Conservation (phyloP, 2,329 filamentous ascomycete genomes). For the Stagonosporopsis chrysanthemi region DNA sequence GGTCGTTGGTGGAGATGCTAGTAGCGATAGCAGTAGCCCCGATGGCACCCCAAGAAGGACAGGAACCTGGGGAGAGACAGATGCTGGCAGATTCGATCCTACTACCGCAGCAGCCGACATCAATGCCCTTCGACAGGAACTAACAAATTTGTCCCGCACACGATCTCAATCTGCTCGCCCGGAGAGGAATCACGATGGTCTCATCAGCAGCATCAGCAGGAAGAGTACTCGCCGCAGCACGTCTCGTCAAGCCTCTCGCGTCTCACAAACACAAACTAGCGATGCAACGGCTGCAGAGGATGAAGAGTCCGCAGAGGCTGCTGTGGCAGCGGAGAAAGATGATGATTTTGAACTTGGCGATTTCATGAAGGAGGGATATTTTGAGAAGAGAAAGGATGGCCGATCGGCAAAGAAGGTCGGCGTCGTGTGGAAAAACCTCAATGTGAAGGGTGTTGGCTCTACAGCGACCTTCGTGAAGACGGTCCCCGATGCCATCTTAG, state of each 20-base stretch:
- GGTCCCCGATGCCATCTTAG: conserved; percentile 75
- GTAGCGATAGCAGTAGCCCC: conserved; percentile 30
- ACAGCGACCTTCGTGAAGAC: conserved; percentile 74
- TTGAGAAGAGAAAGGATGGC: conserved; percentile 74
- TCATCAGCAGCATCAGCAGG: conserved; percentile 37
- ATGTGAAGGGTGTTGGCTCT: conserved; percentile 73
- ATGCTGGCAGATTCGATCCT: conserved; percentile 62
- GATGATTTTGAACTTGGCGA: conserved; percentile 72
- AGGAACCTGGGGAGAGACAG: conserved; percentile 69
- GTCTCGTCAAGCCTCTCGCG: conserved; percentile 21
- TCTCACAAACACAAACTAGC: conserved; percentile 20
- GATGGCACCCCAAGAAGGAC: conserved; percentile 40
- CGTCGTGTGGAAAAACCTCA: conserved; percentile 78
- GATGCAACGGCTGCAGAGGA: conserved; percentile 23
- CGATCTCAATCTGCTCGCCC: conserved; percentile 35
- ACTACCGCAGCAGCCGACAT: conserved; percentile 66
- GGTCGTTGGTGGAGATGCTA: conserved; percentile 20
- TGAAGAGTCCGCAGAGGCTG: conserved; percentile 33
- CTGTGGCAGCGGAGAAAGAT: conserved; percentile 55
- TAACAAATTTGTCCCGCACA: conserved; percentile 61
- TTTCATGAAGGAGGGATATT: conserved; percentile 77
- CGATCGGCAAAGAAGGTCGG: conserved; percentile 78
- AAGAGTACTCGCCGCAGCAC: conserved; percentile 34
- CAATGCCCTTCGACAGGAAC: conserved; percentile 63
- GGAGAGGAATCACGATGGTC: conserved; percentile 32